Percentiles rank a stretch among this genome's conserved stretches.
These are phyloP conservation scores for Aspergillus hortae DNA, from an alignment of 2,329 filamentous ascomycete species.

Conservation along the genomic window DNA sequence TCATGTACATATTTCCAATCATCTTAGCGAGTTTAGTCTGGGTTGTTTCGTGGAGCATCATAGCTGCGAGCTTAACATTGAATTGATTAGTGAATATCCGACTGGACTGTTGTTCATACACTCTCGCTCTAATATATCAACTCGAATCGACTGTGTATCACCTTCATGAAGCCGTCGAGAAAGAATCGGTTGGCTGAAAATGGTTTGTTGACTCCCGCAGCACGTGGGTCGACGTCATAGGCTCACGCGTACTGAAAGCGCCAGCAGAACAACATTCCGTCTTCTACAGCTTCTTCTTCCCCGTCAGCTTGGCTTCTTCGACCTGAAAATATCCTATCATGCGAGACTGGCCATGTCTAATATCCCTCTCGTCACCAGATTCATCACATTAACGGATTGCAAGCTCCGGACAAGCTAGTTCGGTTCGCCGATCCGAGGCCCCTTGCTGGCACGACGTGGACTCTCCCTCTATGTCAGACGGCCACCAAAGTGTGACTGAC, in stretches of 20 bases:
- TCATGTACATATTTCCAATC: constrained; percentile 3
- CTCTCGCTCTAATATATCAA: no score
- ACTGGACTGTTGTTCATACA: not conserved
- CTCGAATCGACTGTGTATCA: not conserved
- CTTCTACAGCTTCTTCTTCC: not conserved
- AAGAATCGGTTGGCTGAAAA: not conserved
- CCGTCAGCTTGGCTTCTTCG: not conserved
- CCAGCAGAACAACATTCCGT: not conserved
- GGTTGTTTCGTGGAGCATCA: not conserved
- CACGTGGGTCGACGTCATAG: constrained; percentile 38
- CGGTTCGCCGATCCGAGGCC: constrained; percentile 1
- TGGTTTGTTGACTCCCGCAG: constrained; percentile 1
- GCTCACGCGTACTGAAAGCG: constrained; percentile 11
- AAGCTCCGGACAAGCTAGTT: constrained; percentile 1
- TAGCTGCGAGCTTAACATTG: no score
- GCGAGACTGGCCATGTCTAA: not conserved
- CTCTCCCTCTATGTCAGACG: not conserved
- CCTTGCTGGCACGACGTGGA: constrained; percentile 12
- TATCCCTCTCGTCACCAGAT: not conserved
- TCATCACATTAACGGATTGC: not conserved
- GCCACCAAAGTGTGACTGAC: not conserved
- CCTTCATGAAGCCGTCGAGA: not conserved
- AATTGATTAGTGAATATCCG: no score
- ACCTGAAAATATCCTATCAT: not conserved
- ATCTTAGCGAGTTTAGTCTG: not conserved